phyloP scores from a whole-genome alignment of 2,329 filamentous ascomycete species.

The Aspergillus sp. region DNA sequence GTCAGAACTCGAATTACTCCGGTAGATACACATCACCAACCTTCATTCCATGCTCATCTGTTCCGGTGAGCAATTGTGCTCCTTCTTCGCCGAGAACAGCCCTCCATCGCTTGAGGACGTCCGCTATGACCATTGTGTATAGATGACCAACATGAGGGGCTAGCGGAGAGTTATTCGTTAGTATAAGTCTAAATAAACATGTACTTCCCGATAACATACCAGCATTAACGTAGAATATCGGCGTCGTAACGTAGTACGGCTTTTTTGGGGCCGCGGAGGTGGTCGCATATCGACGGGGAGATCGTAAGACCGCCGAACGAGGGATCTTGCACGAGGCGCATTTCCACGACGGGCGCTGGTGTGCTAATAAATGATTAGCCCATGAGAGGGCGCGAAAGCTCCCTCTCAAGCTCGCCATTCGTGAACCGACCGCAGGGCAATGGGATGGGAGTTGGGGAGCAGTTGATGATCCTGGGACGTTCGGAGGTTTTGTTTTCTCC shows the following conservation, averaged over 20 bases:
- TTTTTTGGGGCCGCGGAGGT: conserved; percentile 56
- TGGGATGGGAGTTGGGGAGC: conserved; percentile 8
- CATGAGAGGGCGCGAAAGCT: conserved; percentile 38
- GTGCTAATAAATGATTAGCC: conserved; percentile 32
- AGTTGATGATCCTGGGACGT: conserved; percentile 25
- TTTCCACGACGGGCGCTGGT: conserved; percentile 33
- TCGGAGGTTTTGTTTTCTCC: conserved; percentile 32
- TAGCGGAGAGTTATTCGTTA: conserved; percentile 37
- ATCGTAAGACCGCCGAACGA: conserved; percentile 21
- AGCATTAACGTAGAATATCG: conserved; percentile 99
- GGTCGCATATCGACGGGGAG: conserved; percentile 37
- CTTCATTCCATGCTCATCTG: conserved; percentile 97
- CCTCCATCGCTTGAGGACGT: conserved; percentile 92
- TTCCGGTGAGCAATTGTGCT: conserved; percentile 83
- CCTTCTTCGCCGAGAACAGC: conserved; percentile 67
- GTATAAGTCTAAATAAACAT: neutral
- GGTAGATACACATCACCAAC: conserved; percentile 37
- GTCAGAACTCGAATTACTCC: conserved; percentile 21
- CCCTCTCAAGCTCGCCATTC: conserved; percentile 35
- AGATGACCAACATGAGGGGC: conserved; percentile 94
- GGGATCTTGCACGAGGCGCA: conserved; percentile 35
- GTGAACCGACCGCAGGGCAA: conserved; percentile 12
- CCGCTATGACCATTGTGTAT: conserved; percentile 88
- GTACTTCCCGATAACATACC: conserved; percentile 51
- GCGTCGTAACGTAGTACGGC: conserved; percentile 93